Evolutionary conservation across 768 basidiomycete genomes (phyloP), one percentile per base, ranked within the genome.

Genomic region (Tephrocybe sp.): DNA sequence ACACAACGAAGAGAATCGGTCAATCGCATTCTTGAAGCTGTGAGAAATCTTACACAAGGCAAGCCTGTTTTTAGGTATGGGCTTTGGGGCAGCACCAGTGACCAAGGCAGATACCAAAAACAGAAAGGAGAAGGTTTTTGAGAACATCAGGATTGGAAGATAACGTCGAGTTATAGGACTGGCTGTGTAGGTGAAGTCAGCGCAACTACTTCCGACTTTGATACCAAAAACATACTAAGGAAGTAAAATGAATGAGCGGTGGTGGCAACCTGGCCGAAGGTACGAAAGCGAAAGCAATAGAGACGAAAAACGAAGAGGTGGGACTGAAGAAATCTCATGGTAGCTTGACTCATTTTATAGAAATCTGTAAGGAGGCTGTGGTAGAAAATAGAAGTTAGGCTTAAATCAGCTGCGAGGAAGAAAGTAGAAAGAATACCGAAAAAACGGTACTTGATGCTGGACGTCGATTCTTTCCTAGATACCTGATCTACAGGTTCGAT

Each of bases 201-300:
- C 7, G n/a, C 18, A 9, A 12, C 3, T 20, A 9, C 20, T 5
- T 3, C 20, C 18, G n/a, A 18, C 48, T 37, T 17, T 40, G 56
- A 54, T n/a, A 46, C 48, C 51, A 44, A 38, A 23, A 54, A 62
- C 48, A 48, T 55, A 62, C 54, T 40, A 30, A 45, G 41, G 32
- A 48, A 42, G 30, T 46, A 50, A 62, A 65, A n/a, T 63, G 62
- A 58, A 56, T 55, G 54, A 54, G 59, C 60, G 55, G 56, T 64
- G 62, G 56, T 65, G 70, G 70, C 69, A 53, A 67, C 69, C 70
- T 65, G 70, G 68, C 69, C 68, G 63, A 51, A 58, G 55, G 64
- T 9, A 56, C 53, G 50, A 64, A 53, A 55, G 43, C 53, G 58
- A 63, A 59, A 54, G 57, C 60, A 49, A 59, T n/a, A 39, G 48